These are phyloP conservation scores for Acidiella bohemica DNA, from an alignment of 495 filamentous ascomycete genomes.

Conservation along the genomic window DNA sequence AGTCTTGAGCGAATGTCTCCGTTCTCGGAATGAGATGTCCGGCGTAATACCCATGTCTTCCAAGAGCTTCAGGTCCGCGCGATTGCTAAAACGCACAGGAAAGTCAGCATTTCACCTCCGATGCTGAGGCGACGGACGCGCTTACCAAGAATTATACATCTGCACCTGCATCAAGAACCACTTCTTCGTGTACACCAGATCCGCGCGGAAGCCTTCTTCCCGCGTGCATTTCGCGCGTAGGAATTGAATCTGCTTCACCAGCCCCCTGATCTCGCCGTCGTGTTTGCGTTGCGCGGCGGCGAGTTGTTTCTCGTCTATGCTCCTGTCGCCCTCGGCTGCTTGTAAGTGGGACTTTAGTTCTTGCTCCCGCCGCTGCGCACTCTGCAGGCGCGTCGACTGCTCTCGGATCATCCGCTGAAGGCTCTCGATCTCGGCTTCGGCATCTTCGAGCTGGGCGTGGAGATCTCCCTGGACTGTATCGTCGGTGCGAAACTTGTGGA, in stretches of 20 bases:
- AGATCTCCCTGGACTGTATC: conserved; percentile 6
- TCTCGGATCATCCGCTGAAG: conserved; percentile 13
- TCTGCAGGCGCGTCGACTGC: conserved; percentile 6
- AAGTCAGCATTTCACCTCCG: conserved; percentile 4
- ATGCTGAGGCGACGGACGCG: conserved; percentile 6
- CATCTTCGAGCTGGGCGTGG: conserved; percentile 10
- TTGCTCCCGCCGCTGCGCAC: conserved; percentile 7
- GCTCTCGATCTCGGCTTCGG: conserved; percentile 7
- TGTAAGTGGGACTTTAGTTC: conserved; percentile 7
- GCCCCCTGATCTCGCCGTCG: conserved; percentile 64
- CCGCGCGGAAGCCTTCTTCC: conserved; percentile 64
- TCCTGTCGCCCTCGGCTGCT: conserved; percentile 3
- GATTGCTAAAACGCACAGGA: conserved; percentile 50
- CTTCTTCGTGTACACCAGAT: conserved; percentile 68
- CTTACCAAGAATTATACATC: conserved; percentile 75
- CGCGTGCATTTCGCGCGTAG: conserved; percentile 63
- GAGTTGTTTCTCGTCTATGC: conserved; percentile 10
- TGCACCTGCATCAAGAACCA: conserved; percentile 66
- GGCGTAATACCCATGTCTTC: conserved; percentile 59
- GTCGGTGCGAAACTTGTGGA: conserved; percentile 5
- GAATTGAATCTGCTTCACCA: conserved; percentile 83
- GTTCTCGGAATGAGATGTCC: conserved; percentile 28
- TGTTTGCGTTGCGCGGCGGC: conserved; percentile 42
- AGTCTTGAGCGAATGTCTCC: conserved; percentile 34
- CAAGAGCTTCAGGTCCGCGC: conserved; percentile 75